Percentiles rank a stretch among this genome's conserved stretches.
phyloP scores from a whole-genome alignment of 768 basidiomycete genomes.

The Filobasidium floriforme region DNA sequence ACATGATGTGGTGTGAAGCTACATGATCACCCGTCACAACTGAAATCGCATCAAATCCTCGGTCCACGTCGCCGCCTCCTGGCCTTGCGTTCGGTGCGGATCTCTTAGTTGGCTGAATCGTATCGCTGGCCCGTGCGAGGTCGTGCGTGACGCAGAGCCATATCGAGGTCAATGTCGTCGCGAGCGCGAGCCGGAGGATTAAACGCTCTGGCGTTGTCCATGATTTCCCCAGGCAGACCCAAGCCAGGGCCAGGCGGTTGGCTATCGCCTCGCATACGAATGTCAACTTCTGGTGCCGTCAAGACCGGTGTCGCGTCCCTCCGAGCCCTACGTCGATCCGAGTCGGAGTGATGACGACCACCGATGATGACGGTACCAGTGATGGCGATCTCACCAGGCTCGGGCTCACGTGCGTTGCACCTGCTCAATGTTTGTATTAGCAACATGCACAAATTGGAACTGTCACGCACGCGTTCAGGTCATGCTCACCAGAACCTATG shows the following conservation, averaged over 20 bases:
- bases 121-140: background rate
- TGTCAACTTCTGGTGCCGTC: background rate
- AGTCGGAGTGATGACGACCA: background rate
- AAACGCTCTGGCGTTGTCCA: background rate
- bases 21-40: too few relatives aligned
- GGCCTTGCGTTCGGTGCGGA: too few relatives aligned
- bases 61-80: too few relatives aligned
- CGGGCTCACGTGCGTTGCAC: conserved; percentile 25
- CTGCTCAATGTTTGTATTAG: conserved; percentile 6
- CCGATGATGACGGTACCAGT: conserved; percentile 23
- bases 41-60: too few relatives aligned
- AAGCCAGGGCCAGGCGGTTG: background rate
- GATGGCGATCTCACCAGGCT: conserved; percentile 15
- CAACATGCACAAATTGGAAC: background rate
- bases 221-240: background rate
- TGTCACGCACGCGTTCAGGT: background rate
- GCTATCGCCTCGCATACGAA: background rate
- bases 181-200: background rate
- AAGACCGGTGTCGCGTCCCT: background rate
- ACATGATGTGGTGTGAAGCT: too few relatives aligned
- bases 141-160: background rate
- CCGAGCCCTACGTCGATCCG: background rate
- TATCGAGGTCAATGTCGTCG: background rate
- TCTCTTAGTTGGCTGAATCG: background rate
- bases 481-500: conserved; percentile 78